phyloP scores from a whole-genome alignment of 495 filamentous ascomycete species.

The Tuber brumale region DNA sequence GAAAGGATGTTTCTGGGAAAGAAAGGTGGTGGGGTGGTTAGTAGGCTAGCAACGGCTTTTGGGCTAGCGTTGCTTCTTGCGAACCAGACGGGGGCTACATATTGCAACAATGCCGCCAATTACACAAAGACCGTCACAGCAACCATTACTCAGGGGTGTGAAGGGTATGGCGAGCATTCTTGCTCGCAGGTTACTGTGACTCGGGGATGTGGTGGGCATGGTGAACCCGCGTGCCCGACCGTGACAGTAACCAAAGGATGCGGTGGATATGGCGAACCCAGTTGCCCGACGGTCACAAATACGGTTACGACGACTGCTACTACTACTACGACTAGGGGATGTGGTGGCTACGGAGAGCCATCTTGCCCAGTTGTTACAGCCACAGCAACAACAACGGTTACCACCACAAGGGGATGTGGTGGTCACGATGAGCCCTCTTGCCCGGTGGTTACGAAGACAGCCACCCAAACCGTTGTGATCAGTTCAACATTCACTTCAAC shows the following conservation, averaged over 20 bases:
- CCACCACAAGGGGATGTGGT: background rate
- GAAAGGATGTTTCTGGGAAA: slow-evolving; percentile 22
- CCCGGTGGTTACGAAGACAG: slow-evolving; percentile 1
- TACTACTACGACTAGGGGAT: background rate
- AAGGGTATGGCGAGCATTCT: background rate
- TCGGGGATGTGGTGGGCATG: background rate
- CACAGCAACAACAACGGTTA: background rate
- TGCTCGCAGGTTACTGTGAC: slow-evolving; percentile 8
- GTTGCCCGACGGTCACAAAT: background rate
- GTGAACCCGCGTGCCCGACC: background rate
- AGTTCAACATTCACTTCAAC: slow-evolving; percentile 26
- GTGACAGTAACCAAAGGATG: slow-evolving; percentile 15
- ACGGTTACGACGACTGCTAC: background rate
- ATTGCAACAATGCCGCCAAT: slow-evolving; percentile 25
- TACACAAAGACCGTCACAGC: slow-evolving; percentile 23
- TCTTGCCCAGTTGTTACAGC: background rate
- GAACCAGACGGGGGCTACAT: slow-evolving; percentile 21
- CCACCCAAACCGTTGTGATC: slow-evolving; percentile 24
- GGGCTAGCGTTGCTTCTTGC: slow-evolving; percentile 19
- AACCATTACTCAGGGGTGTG: slow-evolving; percentile 22
- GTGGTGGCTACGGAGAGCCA: background rate
- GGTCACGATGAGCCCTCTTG: background rate
- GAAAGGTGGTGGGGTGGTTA: slow-evolving; percentile 11
- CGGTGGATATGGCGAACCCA: background rate
- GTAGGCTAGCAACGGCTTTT: slow-evolving; percentile 18